Evolutionary conservation across 2,329 filamentous ascomycete species (phyloP), one percentile per base, ranked within the genome.

Genomic region (Penicillium sclerotigenum): DNA sequence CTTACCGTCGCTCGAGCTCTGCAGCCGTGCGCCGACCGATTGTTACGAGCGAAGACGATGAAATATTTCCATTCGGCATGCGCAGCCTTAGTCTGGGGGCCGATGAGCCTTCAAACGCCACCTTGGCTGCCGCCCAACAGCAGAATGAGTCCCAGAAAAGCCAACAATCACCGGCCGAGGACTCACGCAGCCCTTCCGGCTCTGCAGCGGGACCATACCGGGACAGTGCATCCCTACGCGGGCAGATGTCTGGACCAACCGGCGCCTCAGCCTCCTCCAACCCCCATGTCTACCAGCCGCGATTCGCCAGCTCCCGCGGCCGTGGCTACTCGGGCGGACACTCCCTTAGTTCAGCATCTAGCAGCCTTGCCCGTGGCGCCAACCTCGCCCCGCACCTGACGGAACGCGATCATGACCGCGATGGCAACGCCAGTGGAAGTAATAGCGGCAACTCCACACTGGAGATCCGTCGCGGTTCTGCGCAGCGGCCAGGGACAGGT

Each of bases 31-130:
- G 65, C 41, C 68, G 72, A 40, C 68, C 70, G 18, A 64, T 65
- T 3, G 57, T 69, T 16, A 68, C 73, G 6, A 68, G 73, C 31
- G 77, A 80, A 47, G 72, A 77, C 18, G 74, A 73, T 34, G 77
- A 79, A 36, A 71, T 77, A 20, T 76, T 78, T 58, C 72, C 72
- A 16, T 75, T 76, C 54, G 75, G 74, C 20, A 74, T 78, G 68
- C 74, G 77, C 37, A 79, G 77, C 56, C 69, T 77, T 18, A 80
- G 77, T 59, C 67, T 79, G 43, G 77, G 77, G 5, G 72, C 73
- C n/a, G 74, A 74, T 52, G 74, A 75, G 18, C 61, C 71, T 18
- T 65, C 71, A 13, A 66, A 70, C 36, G 55, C 67, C 7, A 71
- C 67, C 38, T 59, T 74, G 0, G 69, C 68, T 47, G 64, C 68